phyloP scores from a whole-genome alignment of 2,329 filamentous ascomycete genomes.

The Nannizziopsis arthrosporioides region DNA sequence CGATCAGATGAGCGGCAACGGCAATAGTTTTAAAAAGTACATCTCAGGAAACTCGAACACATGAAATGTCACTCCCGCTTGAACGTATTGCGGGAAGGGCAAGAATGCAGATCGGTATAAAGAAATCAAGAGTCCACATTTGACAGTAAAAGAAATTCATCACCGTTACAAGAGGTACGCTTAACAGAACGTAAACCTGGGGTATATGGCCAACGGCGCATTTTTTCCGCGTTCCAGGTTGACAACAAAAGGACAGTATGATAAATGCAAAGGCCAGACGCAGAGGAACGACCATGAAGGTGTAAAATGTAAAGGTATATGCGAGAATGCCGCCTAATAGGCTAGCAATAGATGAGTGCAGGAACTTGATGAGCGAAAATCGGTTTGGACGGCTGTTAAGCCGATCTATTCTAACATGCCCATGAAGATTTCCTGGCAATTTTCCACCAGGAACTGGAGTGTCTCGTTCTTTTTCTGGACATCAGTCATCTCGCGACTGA shows the following conservation, averaged over 20 bases:
- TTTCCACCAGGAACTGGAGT: constrained; percentile 85
- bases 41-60: background rate
- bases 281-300: background rate
- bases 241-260: constrained; percentile 1
- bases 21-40: background rate
- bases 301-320: background rate
- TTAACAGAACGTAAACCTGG: background rate
- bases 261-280: background rate
- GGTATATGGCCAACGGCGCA: constrained; percentile 10
- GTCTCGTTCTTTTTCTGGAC: constrained; percentile 87
- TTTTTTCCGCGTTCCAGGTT: constrained; percentile 5
- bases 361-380: no score
- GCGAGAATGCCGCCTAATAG: no score
- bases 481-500: constrained; percentile 91
- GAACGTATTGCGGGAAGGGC: background rate
- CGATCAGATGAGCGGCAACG: background rate
- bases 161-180: background rate
- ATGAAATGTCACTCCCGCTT: background rate
- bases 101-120: background rate
- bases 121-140: background rate
- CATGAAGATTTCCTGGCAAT: constrained; percentile 69
- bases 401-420: constrained; percentile 24
- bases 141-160: background rate
- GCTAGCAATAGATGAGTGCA: no score
- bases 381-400: background rate